Evolutionary conservation across 2,329 filamentous ascomycete genomes (phyloP).

Genomic region (Furcasterigmium furcatum): DNA sequence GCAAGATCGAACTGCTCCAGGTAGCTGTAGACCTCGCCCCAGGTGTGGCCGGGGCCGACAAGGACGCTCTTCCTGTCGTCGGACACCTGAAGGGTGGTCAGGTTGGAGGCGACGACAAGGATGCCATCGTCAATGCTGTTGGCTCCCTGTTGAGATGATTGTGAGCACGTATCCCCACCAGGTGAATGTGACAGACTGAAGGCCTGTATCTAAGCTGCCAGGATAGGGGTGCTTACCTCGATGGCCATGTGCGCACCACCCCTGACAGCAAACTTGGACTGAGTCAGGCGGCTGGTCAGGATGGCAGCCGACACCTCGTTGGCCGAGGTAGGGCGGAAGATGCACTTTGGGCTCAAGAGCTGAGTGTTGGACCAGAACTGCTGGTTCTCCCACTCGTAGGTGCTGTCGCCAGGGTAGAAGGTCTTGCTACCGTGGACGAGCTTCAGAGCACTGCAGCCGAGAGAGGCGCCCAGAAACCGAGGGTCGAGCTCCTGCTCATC

Average conservation of each 20-base stretch:
- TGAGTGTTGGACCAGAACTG: conserved; percentile 6
- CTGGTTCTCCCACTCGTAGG: conserved; percentile 1
- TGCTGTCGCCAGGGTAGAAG: conserved; percentile 3
- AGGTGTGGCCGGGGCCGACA: conserved; percentile 25
- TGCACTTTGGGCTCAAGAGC: conserved; percentile 14
- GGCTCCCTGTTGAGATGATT: conserved; percentile 8
- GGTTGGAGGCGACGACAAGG: conserved; percentile 29
- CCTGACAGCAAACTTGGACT: conserved; percentile 26
- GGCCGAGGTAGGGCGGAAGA: conserved; percentile 18
- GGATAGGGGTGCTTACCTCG: conserved; percentile 19
- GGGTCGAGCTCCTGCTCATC: neutral
- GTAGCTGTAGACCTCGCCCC: conserved; percentile 23
- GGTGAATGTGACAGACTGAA: neutral
- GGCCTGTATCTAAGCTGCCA: neutral
- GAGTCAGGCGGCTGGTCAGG: conserved; percentile 16
- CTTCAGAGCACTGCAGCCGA: conserved; percentile 3
- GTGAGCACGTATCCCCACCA: no score
- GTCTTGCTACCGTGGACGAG: conserved; percentile 1
- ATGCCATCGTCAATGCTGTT: conserved; percentile 23
- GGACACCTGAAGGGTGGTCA: conserved; percentile 25
- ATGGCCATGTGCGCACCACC: conserved; percentile 24
- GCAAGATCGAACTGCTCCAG: conserved; percentile 17
- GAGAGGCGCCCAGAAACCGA: neutral
- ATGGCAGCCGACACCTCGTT: conserved; percentile 21
- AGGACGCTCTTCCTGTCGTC: conserved; percentile 15